Conservation (phyloP, 1,284 basidiomycete genomes). For the Rhodotorula sp. region DNA sequence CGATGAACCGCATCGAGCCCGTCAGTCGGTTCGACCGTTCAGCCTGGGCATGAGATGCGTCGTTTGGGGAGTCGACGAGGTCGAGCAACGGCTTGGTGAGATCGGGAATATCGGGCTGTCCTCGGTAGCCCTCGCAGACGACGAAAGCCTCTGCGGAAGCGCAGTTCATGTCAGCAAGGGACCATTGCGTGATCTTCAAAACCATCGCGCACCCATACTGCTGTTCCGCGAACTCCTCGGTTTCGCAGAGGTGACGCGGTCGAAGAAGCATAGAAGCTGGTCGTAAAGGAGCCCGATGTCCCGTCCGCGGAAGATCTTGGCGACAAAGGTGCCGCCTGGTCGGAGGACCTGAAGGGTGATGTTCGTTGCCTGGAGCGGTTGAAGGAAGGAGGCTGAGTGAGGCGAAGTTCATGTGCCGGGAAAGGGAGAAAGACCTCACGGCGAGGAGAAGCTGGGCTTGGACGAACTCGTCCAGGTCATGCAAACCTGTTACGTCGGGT, state of each 20-base stretch:
- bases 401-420: too few relatives aligned
- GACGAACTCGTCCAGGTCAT: conserved; percentile 60
- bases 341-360: conserved; percentile 57
- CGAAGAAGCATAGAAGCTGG: conserved; percentile 54
- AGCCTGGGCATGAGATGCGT: background rate
- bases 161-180: background rate
- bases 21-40: conserved; percentile 20
- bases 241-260: conserved; percentile 50
- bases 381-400: background rate
- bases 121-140: conserved; percentile 55
- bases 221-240: conserved; percentile 48
- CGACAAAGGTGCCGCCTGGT: conserved; percentile 56
- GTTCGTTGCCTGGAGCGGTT: conserved; percentile 52
- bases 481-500: conserved; percentile 61
- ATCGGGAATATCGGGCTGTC: conserved; percentile 42
- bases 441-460: conserved; percentile 59
- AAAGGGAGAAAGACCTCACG: conserved; percentile 41
- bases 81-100: conserved; percentile 44
- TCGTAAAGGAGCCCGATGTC: conserved; percentile 54
- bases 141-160: conserved; percentile 56
- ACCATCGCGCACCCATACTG: conserved; percentile 41
- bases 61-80: conserved; percentile 33
- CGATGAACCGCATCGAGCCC: conserved; percentile 41
- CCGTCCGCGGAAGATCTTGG: conserved; percentile 59
- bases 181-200: background rate